Conservation (phyloP, 176 grass and related monocot genomes). For the Metroxylon sagu region DNA sequence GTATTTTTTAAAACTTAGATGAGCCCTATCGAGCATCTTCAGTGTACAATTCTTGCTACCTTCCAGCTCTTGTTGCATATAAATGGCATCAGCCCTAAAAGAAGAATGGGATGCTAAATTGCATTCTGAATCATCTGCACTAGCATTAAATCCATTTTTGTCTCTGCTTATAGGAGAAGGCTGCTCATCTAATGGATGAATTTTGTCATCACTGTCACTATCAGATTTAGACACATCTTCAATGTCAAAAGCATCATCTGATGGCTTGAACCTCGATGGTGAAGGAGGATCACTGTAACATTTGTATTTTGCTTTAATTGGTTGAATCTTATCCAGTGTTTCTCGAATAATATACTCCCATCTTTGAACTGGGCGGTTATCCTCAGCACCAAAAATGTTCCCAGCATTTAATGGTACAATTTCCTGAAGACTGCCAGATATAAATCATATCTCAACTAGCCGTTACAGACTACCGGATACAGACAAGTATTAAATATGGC, state of each 20-base stretch:
- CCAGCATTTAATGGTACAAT: slow-evolving; percentile 95
- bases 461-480: no score
- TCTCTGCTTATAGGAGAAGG: background rate
- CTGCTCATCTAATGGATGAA: background rate
- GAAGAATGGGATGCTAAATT: background rate
- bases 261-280: slow-evolving; percentile 77
- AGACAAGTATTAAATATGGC: no score
- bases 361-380: slow-evolving; percentile 52
- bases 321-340: slow-evolving; percentile 72
- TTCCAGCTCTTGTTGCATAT: background rate
- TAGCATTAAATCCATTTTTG: slow-evolving; percentile 19
- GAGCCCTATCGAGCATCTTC: background rate
- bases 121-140: background rate
- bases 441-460: slow-evolving; percentile 8
- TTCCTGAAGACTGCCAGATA: slow-evolving; percentile 81
- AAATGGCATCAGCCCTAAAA: background rate
- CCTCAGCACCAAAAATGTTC: slow-evolving; percentile 93
- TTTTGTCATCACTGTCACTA: no score
- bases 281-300: slow-evolving; percentile 79
- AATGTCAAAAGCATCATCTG: no score
- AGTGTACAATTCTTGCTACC: background rate
- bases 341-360: slow-evolving; percentile 84
- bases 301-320: slow-evolving; percentile 79
- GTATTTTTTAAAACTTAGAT: slow-evolving; percentile 26
- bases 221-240: no score